Evolutionary conservation across 148 eudicot genomes (phyloP), one percentile per base, ranked within the genome.

Genomic region (Camellia lanceoleosa): DNA sequence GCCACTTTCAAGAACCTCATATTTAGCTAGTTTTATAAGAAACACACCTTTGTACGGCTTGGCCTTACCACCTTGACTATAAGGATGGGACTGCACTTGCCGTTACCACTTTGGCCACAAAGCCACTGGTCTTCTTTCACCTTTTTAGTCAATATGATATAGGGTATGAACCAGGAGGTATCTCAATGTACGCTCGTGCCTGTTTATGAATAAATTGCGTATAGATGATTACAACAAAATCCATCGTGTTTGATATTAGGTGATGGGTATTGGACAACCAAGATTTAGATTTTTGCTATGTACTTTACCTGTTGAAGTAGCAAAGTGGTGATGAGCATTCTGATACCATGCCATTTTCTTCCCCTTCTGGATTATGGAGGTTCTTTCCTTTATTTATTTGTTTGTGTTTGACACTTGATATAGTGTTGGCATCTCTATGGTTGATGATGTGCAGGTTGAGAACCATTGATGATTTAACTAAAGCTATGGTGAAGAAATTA

Each of bases 401-500:
- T 15, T 30, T 74, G 16, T 42, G 12, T 11, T 44, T 44, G 19
- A 43, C 42, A 60, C n/a, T 14, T 8, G 23, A 70, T 11, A 12
- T 2, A 20, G n/a, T 5, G 77, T 77, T 59, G 52, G 64, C 54
- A 60, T 15, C 62, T 46, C 64, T 2, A 20, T 80, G 55, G 63
- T 78, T 79, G 80, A 44, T 85, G 83, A 72, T 81, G 52, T 61
- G 73, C 77, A 97, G 99, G 91, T 87, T 97, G 88, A 91, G 87
- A 79, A 89, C 88, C 64, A 84, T 86, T 56, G 99, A 94, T 79
- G 99, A 93, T 76, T 84, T 94, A 60, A 85, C 95, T 15, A 92
- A 90, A 75, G 84, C 91, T 64, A 92, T 87, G 84, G 85, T 89
- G 85, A 97, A 94, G 88, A 97, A 97, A 83, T 76, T 97, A 74